These are phyloP conservation scores for Blakeslea trispora DNA, from an alignment of 371 early-diverging fungal species.

Conservation along the genomic window DNA sequence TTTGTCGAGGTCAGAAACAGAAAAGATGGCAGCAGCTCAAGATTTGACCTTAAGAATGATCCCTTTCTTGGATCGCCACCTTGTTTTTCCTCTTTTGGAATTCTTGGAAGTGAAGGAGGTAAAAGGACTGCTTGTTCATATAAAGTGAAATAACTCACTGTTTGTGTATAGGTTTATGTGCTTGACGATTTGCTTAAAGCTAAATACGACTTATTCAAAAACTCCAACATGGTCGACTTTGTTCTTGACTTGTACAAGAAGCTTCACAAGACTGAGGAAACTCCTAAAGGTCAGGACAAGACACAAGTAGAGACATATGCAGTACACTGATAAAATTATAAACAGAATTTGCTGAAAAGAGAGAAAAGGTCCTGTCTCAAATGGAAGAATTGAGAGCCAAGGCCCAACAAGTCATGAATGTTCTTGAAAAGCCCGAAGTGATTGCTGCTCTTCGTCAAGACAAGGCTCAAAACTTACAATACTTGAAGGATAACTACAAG, in stretches of 20 bases:
- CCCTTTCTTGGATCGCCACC: conserved; percentile 89
- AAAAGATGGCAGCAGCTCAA: conserved; percentile 66
- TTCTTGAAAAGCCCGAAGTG: conserved; percentile 90
- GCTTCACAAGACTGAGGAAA: conserved; percentile 68
- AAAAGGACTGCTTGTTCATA: conserved; percentile 6
- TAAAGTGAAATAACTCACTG: background rate
- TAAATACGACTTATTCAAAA: conserved; percentile 82
- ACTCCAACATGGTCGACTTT: conserved; percentile 94
- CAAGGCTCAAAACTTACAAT: conserved; percentile 84
- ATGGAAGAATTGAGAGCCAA: conserved; percentile 75
- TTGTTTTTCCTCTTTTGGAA: conserved; percentile 86
- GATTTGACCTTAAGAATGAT: conserved; percentile 88
- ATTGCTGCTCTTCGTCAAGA: conserved; percentile 88
- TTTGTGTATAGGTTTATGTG: conserved; percentile 67
- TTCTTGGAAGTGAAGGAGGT: conserved; percentile 83
- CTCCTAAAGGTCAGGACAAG: conserved; percentile 72
- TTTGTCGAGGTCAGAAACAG: conserved; percentile 5
- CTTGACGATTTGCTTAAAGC: conserved; percentile 76
- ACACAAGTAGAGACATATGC: no score
- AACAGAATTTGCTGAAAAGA: conserved; percentile 71
- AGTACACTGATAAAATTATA: no score
- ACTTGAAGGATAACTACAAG: conserved; percentile 80
- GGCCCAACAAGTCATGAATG: conserved; percentile 83
- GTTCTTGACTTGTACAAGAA: conserved; percentile 79
- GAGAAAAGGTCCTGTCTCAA: conserved; percentile 70